Conservation (phyloP, 345 rosid species). For the Syzygium grande region DNA sequence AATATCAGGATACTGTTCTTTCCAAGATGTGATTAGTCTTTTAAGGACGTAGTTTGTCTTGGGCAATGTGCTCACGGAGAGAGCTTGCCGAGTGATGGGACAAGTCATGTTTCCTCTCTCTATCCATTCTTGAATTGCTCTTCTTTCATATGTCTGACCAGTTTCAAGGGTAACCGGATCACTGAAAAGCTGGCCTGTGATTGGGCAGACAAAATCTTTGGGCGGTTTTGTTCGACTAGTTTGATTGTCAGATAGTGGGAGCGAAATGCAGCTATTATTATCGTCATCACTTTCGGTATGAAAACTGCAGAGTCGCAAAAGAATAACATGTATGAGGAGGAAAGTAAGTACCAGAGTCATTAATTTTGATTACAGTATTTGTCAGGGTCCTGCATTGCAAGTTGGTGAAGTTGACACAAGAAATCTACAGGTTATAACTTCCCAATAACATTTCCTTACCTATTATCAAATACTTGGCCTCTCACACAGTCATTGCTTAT, state of each 20-base stretch:
- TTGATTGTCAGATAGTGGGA: slow-evolving; percentile 32
- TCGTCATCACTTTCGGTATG: slow-evolving; percentile 36
- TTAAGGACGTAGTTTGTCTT: slow-evolving; percentile 62
- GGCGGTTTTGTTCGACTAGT: slow-evolving; percentile 42
- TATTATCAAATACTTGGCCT: slow-evolving; percentile 16
- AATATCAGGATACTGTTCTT: slow-evolving; percentile 54
- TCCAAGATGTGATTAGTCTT: slow-evolving; percentile 60
- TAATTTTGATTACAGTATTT: background rate
- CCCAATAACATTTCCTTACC: slow-evolving; percentile 8
- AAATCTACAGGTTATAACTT: background rate
- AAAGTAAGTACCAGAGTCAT: background rate
- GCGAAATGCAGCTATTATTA: slow-evolving; percentile 32
- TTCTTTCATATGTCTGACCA: slow-evolving; percentile 66
- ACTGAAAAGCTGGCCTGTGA: slow-evolving; percentile 48
- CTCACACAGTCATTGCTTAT: slow-evolving; percentile 21
- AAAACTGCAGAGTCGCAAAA: slow-evolving; percentile 18
- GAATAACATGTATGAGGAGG: background rate
- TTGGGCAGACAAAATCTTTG: slow-evolving; percentile 67
- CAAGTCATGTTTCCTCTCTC: slow-evolving; percentile 49
- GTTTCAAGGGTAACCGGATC: slow-evolving; percentile 72
- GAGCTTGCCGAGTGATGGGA: slow-evolving; percentile 54
- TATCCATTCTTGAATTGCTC: slow-evolving; percentile 72
- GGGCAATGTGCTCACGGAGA: slow-evolving; percentile 34
- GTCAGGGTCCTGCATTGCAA: background rate
- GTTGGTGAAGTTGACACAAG: background rate